Conservation (phyloP, 2,329 filamentous ascomycete genomes). For the Acrodontium crateriforme region DNA sequence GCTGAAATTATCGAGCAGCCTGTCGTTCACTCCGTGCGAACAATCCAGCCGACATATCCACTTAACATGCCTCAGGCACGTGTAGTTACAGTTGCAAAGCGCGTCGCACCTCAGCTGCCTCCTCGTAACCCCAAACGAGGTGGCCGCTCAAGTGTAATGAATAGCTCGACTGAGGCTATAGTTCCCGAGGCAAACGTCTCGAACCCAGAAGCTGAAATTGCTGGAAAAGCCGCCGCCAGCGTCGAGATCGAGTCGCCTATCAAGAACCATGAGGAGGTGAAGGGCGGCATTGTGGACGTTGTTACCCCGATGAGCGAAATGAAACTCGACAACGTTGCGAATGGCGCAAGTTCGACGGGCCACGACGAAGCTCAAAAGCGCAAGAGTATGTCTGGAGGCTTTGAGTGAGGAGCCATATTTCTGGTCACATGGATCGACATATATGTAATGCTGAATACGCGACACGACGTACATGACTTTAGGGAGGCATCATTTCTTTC, state of each 20-base stretch:
- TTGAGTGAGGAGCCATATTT: slow-evolving; percentile 17
- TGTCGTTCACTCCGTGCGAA: slow-evolving; percentile 50
- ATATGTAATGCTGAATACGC: no score
- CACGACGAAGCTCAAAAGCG: slow-evolving; percentile 11
- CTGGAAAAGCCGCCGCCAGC: no score
- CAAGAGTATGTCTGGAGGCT: slow-evolving; percentile 19
- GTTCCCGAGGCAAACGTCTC: slow-evolving; percentile 1
- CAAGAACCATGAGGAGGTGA: no score
- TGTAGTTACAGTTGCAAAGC: slow-evolving; percentile 73
- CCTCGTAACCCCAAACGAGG: slow-evolving; percentile 54
- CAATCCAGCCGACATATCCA: slow-evolving; percentile 43
- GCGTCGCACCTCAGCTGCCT: slow-evolving; percentile 63
- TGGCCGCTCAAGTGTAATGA: slow-evolving; percentile 21
- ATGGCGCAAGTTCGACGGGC: no score
- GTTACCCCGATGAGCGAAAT: slow-evolving; percentile 6
- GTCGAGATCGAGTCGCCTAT: no score
- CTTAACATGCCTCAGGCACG: slow-evolving; percentile 50
- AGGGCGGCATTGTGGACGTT: slow-evolving; percentile 1
- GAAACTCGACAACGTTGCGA: slow-evolving; percentile 8
- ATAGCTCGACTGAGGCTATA: slow-evolving; percentile 11
- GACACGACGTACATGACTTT: no score
- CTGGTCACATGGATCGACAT: no score
- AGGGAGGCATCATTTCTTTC: no score
- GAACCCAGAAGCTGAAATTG: no score
- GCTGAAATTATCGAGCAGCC: slow-evolving; percentile 34